These are phyloP conservation scores for Scheffersomyces titani DNA, from an alignment of 1,139 yeast species.

Conservation along the genomic window DNA sequence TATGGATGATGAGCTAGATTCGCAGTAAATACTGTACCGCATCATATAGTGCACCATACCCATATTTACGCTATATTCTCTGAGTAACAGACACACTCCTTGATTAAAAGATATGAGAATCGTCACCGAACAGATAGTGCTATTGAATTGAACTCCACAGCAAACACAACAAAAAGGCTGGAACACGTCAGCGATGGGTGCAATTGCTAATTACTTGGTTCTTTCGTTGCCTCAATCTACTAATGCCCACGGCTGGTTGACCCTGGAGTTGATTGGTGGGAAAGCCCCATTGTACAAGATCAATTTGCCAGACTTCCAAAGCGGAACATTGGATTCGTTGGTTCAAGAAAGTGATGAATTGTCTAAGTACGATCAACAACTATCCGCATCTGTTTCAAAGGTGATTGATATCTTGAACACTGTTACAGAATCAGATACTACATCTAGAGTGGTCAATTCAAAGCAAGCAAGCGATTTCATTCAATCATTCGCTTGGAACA, in stretches of 20 bases:
- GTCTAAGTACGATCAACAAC: slow-evolving; percentile 74
- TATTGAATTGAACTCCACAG: slow-evolving; percentile 3
- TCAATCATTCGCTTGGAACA: slow-evolving; percentile 82
- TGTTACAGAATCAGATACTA: slow-evolving; percentile 43
- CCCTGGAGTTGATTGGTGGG: slow-evolving; percentile 46
- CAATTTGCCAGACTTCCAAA: slow-evolving; percentile 83
- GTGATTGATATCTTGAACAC: slow-evolving; percentile 67
- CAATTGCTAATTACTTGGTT: slow-evolving; percentile 45
- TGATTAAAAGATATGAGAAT: not conserved
- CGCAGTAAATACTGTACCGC: not conserved
- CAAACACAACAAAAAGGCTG: not conserved
- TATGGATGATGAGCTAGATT: not conserved
- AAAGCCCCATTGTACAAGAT: slow-evolving; percentile 45
- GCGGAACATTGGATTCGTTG: slow-evolving; percentile 90
- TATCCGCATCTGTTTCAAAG: slow-evolving; percentile 68
- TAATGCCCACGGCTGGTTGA: slow-evolving; percentile 46
- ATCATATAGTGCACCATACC: not conserved
- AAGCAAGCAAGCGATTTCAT: slow-evolving; percentile 60
- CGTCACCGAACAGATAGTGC: slow-evolving; percentile 2
- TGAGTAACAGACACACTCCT: not conserved
- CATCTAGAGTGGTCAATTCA: slow-evolving; percentile 39
- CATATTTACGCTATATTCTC: not conserved
- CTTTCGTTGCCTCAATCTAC: slow-evolving; percentile 56
- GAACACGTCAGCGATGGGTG: slow-evolving; percentile 16
- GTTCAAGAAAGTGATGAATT: slow-evolving; percentile 91